Evolutionary conservation across 1,284 basidiomycete genomes (phyloP), one percentile per base, ranked within the genome.

Genomic region (Sanghuangporus weigelae): DNA sequence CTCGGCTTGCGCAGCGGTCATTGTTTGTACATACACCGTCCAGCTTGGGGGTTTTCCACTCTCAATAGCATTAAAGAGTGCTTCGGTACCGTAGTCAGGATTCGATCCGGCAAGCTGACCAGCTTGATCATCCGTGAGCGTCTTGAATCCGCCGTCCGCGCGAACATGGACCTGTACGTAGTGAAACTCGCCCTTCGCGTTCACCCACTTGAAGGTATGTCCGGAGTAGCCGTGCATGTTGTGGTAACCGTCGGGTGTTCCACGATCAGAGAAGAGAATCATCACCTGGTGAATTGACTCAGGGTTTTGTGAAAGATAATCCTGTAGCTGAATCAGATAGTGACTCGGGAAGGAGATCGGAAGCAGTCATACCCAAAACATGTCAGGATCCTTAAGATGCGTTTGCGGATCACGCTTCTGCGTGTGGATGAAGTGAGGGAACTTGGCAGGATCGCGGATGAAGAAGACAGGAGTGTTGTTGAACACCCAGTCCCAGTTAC

Each of bases 371-470:
- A 87, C 86, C 90, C 89, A 92, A 80, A 90, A 90, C 82, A 84
- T 84, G 72, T 91, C 89, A 39, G 87, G 71, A 78, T 93, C 91
- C 75, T 91, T 93, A 67, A 93, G 76, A 75, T 95, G 90, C 10
- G 92, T 94, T 74, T 93, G 90, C 21, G 93, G 93, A 76, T 92
- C 87, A 71, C 93, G 85, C 83, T 97, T 96, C 77, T 95, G 93
- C 40, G 93, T 95, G 81, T 96, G 95, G 71, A 96, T 96, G 79
- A 97, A 96, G 79, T 93, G 86, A n/a, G 90, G 86, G 82, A 91
- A 92, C 75, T 92, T 92, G 72, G 87, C 81, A 12, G 90, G 88
- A 70, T 92, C 90, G 63, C 89, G 85, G 69, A 95, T 84, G 81
- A 94, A 94, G 82, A 95, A 95, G 66, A 94, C 85, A 53, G 92